These are phyloP conservation scores for Mycena galericulata DNA, from an alignment of 768 basidiomycete genomes.

Conservation along the genomic window DNA sequence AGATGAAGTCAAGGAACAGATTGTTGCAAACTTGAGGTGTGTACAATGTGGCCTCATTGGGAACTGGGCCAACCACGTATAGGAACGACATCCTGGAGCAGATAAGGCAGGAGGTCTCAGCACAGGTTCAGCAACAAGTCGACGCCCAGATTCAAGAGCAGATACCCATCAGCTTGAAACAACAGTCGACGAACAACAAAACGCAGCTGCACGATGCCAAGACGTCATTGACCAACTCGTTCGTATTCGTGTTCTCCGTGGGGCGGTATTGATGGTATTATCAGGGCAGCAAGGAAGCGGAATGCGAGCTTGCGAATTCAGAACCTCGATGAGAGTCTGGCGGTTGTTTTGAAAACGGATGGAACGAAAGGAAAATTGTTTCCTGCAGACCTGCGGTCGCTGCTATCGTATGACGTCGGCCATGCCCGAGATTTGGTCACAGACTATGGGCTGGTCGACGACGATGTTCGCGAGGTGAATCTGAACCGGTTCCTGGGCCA, in stretches of 20 bases:
- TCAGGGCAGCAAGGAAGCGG: conserved; percentile 60
- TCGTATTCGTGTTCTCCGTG: neutral
- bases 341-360: conserved; percentile 59
- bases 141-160: conserved; percentile 59
- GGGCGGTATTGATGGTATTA: neutral
- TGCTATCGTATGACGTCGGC: conserved; percentile 65
- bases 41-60: conserved; percentile 45
- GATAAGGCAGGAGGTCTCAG: conserved; percentile 53
- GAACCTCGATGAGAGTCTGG: conserved; percentile 59
- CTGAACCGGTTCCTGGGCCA: conserved; percentile 68
- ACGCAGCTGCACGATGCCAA: conserved; percentile 57
- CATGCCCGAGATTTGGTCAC: conserved; percentile 54
- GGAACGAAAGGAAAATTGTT: conserved; percentile 45
- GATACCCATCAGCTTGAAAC: conserved; percentile 59
- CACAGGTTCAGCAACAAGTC: conserved; percentile 62
- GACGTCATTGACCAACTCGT: conserved; percentile 67
- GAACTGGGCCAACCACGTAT: conserved; percentile 24
- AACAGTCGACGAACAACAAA: conserved; percentile 59
- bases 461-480: conserved; percentile 57
- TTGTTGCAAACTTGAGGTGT: conserved; percentile 48
- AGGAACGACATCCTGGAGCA: conserved; percentile 53
- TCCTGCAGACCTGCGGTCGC: conserved; percentile 55
- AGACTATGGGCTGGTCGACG: conserved; percentile 60
- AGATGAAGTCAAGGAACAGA: conserved; percentile 37
- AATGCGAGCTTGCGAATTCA: conserved; percentile 57